phyloP scores from a whole-genome alignment of 768 basidiomycete genomes.

The Boletus edulis region DNA sequence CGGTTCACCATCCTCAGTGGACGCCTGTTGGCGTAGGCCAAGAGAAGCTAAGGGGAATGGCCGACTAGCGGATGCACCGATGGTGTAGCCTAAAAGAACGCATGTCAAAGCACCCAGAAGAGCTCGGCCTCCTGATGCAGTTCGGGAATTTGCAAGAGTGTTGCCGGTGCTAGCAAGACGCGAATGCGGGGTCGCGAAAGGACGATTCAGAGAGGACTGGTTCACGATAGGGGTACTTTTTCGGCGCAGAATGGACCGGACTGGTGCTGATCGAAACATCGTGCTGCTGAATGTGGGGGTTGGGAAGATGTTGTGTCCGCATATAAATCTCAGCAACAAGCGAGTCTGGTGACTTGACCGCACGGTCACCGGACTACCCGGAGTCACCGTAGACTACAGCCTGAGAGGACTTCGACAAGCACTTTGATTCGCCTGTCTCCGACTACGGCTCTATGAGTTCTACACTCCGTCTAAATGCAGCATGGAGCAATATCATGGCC shows the following conservation, averaged over 20 bases:
- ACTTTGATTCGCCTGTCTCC: too few species aligned
- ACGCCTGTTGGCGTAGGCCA: not conserved
- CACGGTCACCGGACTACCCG: too few species aligned
- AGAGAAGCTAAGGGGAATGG: slow-evolving; percentile 7
- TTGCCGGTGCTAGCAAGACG: slow-evolving; percentile 11
- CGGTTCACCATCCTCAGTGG: slow-evolving; percentile 15
- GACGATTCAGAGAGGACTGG: not conserved
- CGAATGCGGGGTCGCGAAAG: not conserved
- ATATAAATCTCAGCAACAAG: too few species aligned
- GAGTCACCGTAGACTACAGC: too few species aligned
- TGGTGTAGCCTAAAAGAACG: slow-evolving; percentile 18
- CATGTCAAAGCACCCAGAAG: slow-evolving; percentile 19
- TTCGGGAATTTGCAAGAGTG: not conserved
- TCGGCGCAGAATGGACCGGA: slow-evolving; percentile 3
- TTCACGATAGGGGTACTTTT: not conserved
- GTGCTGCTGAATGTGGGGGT: too few species aligned
- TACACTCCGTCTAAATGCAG: too few species aligned
- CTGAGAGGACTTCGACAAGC: too few species aligned
- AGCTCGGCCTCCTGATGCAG: not conserved
- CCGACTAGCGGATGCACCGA: slow-evolving; percentile 12
- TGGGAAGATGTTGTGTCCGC: too few species aligned
- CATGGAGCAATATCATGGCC: not conserved
- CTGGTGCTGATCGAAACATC: slow-evolving; percentile 12
- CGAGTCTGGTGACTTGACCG: too few species aligned
- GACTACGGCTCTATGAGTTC: too few species aligned